Evolutionary conservation across 345 rosid genomes (phyloP).

Genomic region (Aegle marmelos): DNA sequence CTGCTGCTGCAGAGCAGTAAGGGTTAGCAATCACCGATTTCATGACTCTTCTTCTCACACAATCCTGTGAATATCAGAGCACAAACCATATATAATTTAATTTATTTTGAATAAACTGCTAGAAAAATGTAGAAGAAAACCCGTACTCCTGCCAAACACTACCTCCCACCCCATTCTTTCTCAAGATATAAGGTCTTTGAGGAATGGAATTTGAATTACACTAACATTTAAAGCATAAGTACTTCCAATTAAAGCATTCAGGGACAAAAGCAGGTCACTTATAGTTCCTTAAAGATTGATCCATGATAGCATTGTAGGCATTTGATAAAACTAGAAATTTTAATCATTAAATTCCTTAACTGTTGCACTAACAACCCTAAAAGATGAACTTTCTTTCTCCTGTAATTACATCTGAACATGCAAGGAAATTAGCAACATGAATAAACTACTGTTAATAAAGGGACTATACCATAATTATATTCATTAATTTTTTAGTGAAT

Average conservation of each 20-base stretch:
- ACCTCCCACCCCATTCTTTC: too few relatives aligned
- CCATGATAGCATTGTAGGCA: not conserved
- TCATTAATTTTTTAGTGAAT: not conserved
- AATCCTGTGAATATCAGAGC: conserved; percentile 53
- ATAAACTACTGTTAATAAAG: not conserved
- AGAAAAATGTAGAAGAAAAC: not conserved
- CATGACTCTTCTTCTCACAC: conserved; percentile 84
- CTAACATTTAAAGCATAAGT: not conserved
- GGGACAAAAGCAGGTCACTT: not conserved
- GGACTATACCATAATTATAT: not conserved
- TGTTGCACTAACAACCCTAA: not conserved
- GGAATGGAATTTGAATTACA: not conserved
- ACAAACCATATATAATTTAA: not conserved
- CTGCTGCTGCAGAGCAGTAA: conserved; percentile 73
- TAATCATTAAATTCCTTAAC: not conserved
- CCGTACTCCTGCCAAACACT: not conserved
- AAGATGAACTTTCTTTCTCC: not conserved
- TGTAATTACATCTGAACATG: not conserved
- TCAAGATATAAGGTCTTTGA: not conserved
- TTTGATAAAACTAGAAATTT: not conserved
- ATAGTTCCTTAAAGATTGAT: not conserved
- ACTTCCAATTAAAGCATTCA: not conserved
- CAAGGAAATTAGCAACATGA: not conserved
- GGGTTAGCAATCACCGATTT: conserved; percentile 67
- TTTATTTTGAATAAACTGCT: not conserved